Evolutionary conservation across 2,329 filamentous ascomycete species (phyloP).

Genomic region (Apiospora malaysiana): DNA sequence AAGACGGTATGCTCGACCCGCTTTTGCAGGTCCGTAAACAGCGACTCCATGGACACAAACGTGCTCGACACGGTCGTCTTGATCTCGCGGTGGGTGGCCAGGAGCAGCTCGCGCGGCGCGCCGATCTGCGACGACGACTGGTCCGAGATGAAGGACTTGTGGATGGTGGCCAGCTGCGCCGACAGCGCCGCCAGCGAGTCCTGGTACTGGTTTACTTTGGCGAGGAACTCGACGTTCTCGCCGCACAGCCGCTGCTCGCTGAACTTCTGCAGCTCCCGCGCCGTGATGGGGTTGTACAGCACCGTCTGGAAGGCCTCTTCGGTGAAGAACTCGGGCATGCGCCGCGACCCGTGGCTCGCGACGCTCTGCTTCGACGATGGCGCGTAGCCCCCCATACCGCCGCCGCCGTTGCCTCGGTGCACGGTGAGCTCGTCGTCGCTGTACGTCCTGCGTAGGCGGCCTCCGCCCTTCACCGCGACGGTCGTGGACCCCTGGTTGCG

Average conservation of each 20-base stretch:
- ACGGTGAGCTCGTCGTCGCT: background rate
- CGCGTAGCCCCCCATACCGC: background rate
- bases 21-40: constrained; percentile 47
- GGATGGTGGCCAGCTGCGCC: constrained; percentile 43
- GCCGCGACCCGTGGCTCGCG: constrained; percentile 24
- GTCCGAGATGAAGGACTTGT: constrained; percentile 37
- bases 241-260: constrained; percentile 46
- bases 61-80: constrained; percentile 37
- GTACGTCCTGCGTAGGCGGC: background rate
- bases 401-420: background rate
- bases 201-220: constrained; percentile 54
- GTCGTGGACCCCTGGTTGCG: background rate
- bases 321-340: constrained; percentile 48
- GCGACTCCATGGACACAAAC: constrained; percentile 44
- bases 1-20: constrained; percentile 49
- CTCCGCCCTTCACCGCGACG: too few relatives aligned
- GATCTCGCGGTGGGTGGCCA: constrained; percentile 36
- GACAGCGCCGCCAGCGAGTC: constrained; percentile 46
- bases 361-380: background rate
- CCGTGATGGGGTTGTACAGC: constrained; percentile 48
- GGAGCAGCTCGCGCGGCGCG: constrained; percentile 35
- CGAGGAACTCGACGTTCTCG: constrained; percentile 53
- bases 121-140: constrained; percentile 31
- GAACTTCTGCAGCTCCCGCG: constrained; percentile 48
- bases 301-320: constrained; percentile 48